These are phyloP conservation scores for Ulvella scutata DNA, from an alignment of 139 green algal genomes.

Conservation along the genomic window DNA sequence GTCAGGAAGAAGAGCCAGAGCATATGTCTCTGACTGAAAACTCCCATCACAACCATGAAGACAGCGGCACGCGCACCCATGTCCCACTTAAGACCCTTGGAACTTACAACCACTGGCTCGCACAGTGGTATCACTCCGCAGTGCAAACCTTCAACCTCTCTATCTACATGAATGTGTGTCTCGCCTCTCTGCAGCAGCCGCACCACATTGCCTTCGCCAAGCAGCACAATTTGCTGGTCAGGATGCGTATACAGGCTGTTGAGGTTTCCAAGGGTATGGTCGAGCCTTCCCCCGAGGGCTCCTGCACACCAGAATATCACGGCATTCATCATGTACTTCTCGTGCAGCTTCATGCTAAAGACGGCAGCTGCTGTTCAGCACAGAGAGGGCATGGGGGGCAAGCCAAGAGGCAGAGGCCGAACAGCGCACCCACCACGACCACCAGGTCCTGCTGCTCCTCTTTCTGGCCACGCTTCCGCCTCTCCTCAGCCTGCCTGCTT, in stretches of 20 bases:
- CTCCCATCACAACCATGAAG: constrained; percentile 5
- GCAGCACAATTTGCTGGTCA: constrained; percentile 55
- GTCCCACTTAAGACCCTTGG: constrained; percentile 71
- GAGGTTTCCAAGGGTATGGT: constrained; percentile 82
- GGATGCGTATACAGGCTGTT: constrained; percentile 52
- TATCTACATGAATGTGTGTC: constrained; percentile 30
- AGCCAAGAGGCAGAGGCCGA: not conserved
- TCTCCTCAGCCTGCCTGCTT: not conserved
- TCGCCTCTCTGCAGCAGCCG: constrained; percentile 46
- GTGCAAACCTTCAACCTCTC: constrained; percentile 49
- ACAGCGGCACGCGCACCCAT: constrained; percentile 17
- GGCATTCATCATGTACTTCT: not conserved
- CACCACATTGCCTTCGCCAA: constrained; percentile 66
- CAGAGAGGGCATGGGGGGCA: not conserved
- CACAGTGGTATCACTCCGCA: constrained; percentile 75
- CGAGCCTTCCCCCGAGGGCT: constrained; percentile 74
- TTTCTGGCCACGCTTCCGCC: not conserved
- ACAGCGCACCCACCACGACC: constrained; percentile 5
- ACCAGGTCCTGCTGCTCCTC: not conserved
- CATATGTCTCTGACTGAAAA: not conserved
- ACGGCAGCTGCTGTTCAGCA: not conserved
- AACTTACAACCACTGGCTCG: constrained; percentile 29
- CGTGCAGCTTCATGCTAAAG: constrained; percentile 21
- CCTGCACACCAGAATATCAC: constrained; percentile 24
- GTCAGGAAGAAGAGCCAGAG: not conserved